Evolutionary conservation across 768 basidiomycete species (phyloP).

Genomic region (Trametopsis cervina): DNA sequence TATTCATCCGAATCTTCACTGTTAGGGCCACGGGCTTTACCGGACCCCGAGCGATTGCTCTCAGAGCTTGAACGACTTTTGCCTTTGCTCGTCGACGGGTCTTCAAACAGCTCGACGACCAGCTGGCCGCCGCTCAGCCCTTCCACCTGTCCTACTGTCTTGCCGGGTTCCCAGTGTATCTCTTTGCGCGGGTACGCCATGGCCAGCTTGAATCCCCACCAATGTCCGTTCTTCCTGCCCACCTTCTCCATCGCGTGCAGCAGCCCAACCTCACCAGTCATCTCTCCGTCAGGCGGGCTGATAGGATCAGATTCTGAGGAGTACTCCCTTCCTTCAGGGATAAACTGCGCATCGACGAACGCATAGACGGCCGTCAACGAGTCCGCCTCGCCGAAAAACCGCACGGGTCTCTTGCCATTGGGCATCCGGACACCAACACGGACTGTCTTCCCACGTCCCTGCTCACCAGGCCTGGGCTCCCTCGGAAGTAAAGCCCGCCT

Average conservation of each 20-base stretch:
- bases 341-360: constrained; percentile 58
- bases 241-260: constrained; percentile 27
- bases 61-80: constrained; percentile 10
- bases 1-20: constrained; percentile 47
- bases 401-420: constrained; percentile 45
- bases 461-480: constrained; percentile 25
- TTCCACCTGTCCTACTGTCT: constrained; percentile 38
- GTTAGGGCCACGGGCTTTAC: constrained; percentile 1
- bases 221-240: constrained; percentile 28
- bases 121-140: constrained; percentile 55
- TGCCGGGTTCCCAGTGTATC: constrained; percentile 40
- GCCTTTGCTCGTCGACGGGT: constrained; percentile 13
- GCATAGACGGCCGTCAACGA: constrained; percentile 63
- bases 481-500: constrained; percentile 38
- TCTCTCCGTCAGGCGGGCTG: constrained; percentile 30
- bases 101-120: constrained; percentile 44
- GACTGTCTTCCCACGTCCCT: constrained; percentile 33
- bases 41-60: constrained; percentile 1
- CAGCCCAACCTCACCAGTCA: constrained; percentile 26
- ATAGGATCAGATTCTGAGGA: constrained; percentile 34
- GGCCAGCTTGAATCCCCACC: constrained; percentile 71
- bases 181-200: constrained; percentile 65
- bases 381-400: constrained; percentile 42
- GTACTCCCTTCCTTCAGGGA: constrained; percentile 31
- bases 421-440: constrained; percentile 51